These are phyloP conservation scores for Mycena albidolilacea DNA, from an alignment of 768 basidiomycete species.

Conservation along the genomic window DNA sequence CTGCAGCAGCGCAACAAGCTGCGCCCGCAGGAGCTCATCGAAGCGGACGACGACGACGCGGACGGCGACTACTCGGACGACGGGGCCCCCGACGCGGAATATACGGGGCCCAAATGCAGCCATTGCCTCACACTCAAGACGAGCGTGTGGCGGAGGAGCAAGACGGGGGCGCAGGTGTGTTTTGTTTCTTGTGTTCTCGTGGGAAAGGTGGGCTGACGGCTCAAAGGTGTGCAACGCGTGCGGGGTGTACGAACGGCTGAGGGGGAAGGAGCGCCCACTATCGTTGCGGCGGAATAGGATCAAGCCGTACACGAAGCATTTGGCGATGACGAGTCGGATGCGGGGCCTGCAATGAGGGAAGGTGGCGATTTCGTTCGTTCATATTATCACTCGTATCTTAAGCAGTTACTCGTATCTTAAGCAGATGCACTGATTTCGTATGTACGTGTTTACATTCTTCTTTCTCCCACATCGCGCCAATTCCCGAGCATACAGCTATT, in stretches of 20 bases:
- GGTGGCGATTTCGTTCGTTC: no score
- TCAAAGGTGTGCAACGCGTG: slow-evolving; percentile 39
- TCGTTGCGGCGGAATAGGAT: slow-evolving; percentile 30
- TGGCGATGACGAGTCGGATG: no score
- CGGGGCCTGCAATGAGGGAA: no score
- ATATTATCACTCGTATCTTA: no score
- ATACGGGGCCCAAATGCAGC: slow-evolving; percentile 33
- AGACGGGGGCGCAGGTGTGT: slow-evolving; percentile 27
- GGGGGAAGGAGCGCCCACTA: slow-evolving; percentile 34
- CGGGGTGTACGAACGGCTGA: slow-evolving; percentile 26
- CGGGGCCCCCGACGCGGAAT: slow-evolving; percentile 31
- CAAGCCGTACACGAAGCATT: slow-evolving; percentile 31
- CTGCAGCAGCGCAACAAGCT: slow-evolving; percentile 37
- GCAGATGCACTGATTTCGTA: no score
- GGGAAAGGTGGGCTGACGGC: no score
- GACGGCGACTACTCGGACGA: slow-evolving; percentile 30
- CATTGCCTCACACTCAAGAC: slow-evolving; percentile 34
- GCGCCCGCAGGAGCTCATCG: slow-evolving; percentile 37
- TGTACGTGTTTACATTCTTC: no score
- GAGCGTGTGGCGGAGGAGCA: slow-evolving; percentile 33
- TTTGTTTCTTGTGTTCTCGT: no score
- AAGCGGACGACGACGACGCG: slow-evolving; percentile 31
- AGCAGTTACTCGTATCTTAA: no score
- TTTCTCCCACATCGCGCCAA: no score
- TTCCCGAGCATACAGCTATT: background rate